Evolutionary conservation across 2,329 filamentous ascomycete genomes (phyloP).

Genomic region (Cordyceps pruinosa): DNA sequence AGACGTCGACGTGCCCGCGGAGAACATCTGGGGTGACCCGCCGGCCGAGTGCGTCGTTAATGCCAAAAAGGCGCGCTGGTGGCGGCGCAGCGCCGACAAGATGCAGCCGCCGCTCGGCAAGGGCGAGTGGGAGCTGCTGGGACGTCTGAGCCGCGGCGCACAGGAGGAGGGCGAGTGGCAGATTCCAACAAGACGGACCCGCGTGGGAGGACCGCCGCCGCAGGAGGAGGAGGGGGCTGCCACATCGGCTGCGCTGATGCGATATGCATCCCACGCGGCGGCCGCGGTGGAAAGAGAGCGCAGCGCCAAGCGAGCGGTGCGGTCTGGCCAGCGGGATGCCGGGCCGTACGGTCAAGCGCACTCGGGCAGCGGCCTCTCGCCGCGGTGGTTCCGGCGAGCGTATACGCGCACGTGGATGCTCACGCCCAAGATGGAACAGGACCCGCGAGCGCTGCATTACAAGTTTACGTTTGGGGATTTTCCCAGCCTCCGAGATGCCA

Average conservation of each 20-base stretch:
- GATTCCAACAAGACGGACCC: conserved; percentile 23
- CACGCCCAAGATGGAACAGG: conserved; percentile 35
- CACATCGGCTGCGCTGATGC: background rate
- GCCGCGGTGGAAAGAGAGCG: conserved; percentile 4
- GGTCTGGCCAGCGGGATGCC: conserved; percentile 30
- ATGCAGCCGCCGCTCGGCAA: conserved; percentile 47
- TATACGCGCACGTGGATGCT: conserved; percentile 40
- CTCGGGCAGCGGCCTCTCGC: conserved; percentile 26
- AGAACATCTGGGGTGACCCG: conserved; percentile 45
- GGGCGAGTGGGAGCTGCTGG: conserved; percentile 50
- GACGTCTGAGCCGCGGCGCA: conserved; percentile 37
- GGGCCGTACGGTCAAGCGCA: conserved; percentile 31
- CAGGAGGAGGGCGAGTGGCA: conserved; percentile 30
- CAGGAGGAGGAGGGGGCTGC: background rate
- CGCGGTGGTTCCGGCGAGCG: conserved; percentile 40
- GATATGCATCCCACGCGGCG: background rate
- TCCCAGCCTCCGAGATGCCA: conserved; percentile 23
- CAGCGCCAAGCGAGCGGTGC: conserved; percentile 19
- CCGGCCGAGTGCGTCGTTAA: conserved; percentile 31
- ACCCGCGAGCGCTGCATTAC: conserved; percentile 24
- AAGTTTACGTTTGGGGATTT: conserved; percentile 41
- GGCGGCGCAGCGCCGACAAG: conserved; percentile 37
- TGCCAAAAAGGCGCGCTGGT: conserved; percentile 42
- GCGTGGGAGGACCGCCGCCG: background rate
- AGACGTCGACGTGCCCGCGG: conserved; percentile 28